Evolutionary conservation across 1,139 yeast genomes (phyloP).

Genomic region (Candida sp.): DNA sequence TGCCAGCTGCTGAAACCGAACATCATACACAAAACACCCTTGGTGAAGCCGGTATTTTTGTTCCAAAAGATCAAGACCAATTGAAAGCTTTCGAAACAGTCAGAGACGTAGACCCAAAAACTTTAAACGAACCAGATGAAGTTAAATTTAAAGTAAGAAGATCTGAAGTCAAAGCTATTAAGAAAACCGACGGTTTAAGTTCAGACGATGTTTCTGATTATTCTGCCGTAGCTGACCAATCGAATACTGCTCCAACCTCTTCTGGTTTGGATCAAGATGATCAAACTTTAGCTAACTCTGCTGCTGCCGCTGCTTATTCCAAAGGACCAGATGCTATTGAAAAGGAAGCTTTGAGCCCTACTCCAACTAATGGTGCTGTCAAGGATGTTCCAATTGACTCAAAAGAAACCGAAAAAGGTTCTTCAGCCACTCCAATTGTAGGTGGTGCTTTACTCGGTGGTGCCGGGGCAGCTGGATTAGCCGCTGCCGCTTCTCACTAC

Average conservation of each 20-base stretch:
- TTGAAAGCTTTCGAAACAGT: conserved; percentile 36
- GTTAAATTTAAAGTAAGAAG: conserved; percentile 45
- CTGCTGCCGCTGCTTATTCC: conserved; percentile 7
- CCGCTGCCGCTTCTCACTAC: conserved; percentile 6
- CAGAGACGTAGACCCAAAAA: conserved; percentile 42
- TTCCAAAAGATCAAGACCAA: conserved; percentile 37
- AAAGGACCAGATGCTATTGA: conserved; percentile 7
- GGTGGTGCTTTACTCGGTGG: conserved; percentile 2
- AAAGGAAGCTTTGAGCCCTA: background rate
- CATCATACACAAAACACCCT: conserved; percentile 34
- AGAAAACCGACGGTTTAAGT: conserved; percentile 25
- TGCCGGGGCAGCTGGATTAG: conserved; percentile 8
- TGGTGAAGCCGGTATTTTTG: conserved; percentile 59
- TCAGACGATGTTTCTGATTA: conserved; percentile 16
- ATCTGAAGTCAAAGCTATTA: conserved; percentile 43
- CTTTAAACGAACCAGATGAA: conserved; percentile 41
- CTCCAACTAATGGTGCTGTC: background rate
- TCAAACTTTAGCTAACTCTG: conserved; percentile 5
- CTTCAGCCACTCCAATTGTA: background rate
- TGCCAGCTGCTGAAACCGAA: conserved; percentile 49
- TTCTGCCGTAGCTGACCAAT: conserved; percentile 7
- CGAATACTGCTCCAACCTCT: conserved; percentile 6
- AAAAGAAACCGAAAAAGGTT: conserved; percentile 4
- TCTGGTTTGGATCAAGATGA: conserved; percentile 4
- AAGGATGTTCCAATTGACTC: conserved; percentile 5